Evolutionary conservation across 2,329 filamentous ascomycete species (phyloP), one percentile per base, ranked within the genome.

Genomic region (Phyllosticta citrichinensis): DNA sequence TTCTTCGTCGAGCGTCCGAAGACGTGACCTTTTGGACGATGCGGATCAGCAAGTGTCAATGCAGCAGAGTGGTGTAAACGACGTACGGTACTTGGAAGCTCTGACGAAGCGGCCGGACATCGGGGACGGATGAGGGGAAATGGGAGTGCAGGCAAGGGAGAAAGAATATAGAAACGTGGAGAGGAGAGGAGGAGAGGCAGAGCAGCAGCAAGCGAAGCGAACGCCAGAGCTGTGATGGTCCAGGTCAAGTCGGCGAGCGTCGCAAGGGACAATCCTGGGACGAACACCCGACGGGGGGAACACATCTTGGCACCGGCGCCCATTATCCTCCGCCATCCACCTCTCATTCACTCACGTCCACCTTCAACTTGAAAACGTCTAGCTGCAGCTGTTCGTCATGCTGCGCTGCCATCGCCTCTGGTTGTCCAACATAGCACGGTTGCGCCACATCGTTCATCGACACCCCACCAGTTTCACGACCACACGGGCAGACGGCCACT

Each of bases 1-100:
- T 96, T 97, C 77, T 90, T 87, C 67, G 92, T 95, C 65, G 91
- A 80, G 79, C 95, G 94, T 74, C 94, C 94, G 80, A 97, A 99
- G 79, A 99, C 89, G 83, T 99, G 94, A 82, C 93, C 93, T 97
- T 76, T 33, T 27, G 40, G 61, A 65, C 68, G 66, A 62, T 35
- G 68, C 60, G 57, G 50, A 63, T 69, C 64, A 69, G 68, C 66
- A 56, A 60, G 63, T 59, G 67, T 68, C 64, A 65, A 33, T 64
- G 68, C 66, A 66, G 65, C 61, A 55, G 64, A 57, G 63, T 57
- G 63, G 63, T 57, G 63, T 64, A 62, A 62, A 62, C 66, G 64
- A 74, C 83, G 77, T 75, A 87, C 86, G 84, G 76, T 88, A 89
- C 75, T 89, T 89, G 71, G 85, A 88, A 67, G 85, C 82, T 76